These are phyloP conservation scores for Spizellomyces punctatus DNA, from an alignment of 192 early-diverging fungal species.

Conservation along the genomic window DNA sequence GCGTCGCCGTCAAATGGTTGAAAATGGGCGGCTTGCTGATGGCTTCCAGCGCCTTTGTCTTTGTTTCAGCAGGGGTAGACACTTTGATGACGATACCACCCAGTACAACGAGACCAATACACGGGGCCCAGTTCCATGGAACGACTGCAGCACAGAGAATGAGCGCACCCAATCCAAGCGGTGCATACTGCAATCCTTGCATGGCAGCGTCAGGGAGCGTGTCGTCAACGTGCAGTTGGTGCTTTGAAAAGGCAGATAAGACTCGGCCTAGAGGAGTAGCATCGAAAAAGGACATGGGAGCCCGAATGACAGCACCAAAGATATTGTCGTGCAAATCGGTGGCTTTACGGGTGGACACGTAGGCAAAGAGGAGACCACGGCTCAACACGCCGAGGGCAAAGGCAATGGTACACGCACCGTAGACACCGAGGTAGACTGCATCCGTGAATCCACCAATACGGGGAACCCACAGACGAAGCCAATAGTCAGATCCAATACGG, in stretches of 20 bases:
- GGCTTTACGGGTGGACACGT: constrained; percentile 53
- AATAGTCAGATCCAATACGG: constrained; percentile 57
- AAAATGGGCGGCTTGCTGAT: constrained; percentile 65
- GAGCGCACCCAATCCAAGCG: constrained; percentile 55
- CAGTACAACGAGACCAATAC: constrained; percentile 45
- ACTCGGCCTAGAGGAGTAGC: constrained; percentile 62
- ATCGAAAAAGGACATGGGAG: constrained; percentile 64
- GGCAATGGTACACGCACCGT: constrained; percentile 53
- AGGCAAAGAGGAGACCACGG: constrained; percentile 58
- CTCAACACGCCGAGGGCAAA: constrained; percentile 56
- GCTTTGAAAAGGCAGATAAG: constrained; percentile 55
- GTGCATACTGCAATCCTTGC: constrained; percentile 55
- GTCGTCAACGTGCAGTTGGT: constrained; percentile 56
- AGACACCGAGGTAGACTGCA: constrained; percentile 56
- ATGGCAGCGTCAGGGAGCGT: constrained; percentile 53
- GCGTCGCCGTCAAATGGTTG: constrained; percentile 64
- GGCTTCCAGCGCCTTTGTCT: constrained; percentile 49
- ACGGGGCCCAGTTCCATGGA: constrained; percentile 61
- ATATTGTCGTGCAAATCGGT: constrained; percentile 54
- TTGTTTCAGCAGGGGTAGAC: constrained; percentile 36
- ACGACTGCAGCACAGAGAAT: constrained; percentile 63
- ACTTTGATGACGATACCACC: constrained; percentile 46
- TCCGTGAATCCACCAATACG: constrained; percentile 49
- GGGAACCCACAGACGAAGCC: constrained; percentile 45
- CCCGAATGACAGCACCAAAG: constrained; percentile 43